These are phyloP conservation scores for Psilocybe cubensis DNA, from an alignment of 768 basidiomycete species.

Conservation along the genomic window DNA sequence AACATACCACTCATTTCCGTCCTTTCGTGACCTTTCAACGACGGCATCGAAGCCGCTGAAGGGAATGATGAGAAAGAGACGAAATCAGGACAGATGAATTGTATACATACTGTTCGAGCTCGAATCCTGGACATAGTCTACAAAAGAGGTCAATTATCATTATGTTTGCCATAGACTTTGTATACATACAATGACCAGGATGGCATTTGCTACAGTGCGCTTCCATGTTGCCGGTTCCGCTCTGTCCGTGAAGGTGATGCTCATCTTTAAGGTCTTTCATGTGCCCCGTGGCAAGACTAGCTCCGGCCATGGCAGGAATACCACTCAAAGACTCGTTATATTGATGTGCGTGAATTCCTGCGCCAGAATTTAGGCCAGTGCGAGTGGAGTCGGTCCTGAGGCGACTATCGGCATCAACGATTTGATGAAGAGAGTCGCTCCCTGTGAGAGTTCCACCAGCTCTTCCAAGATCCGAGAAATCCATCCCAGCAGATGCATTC, in stretches of 20 bases:
- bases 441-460: neutral
- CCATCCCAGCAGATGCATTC: neutral
- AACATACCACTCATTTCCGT: neutral
- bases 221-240: neutral
- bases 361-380: conserved; percentile 5
- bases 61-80: neutral
- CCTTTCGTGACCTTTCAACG: neutral
- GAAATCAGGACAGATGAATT: neutral
- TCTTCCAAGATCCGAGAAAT: neutral
- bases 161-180: neutral
- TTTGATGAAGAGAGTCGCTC: neutral
- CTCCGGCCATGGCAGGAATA: neutral
- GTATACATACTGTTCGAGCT: neutral
- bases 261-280: neutral
- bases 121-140: neutral
- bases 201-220: neutral
- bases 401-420: neutral
- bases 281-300: neutral
- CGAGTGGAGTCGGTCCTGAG: neutral
- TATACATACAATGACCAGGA: neutral
- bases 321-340: neutral
- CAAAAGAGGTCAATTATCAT: no score
- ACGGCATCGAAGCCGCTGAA: neutral
- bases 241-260: neutral
- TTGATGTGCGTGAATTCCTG: conserved; percentile 7